A percentile compares a stretch with the other conserved stretches of the same genome.
Evolutionary conservation across 106 monocot species (phyloP).

Genomic region (Phalaenopsis aphrodite): DNA sequence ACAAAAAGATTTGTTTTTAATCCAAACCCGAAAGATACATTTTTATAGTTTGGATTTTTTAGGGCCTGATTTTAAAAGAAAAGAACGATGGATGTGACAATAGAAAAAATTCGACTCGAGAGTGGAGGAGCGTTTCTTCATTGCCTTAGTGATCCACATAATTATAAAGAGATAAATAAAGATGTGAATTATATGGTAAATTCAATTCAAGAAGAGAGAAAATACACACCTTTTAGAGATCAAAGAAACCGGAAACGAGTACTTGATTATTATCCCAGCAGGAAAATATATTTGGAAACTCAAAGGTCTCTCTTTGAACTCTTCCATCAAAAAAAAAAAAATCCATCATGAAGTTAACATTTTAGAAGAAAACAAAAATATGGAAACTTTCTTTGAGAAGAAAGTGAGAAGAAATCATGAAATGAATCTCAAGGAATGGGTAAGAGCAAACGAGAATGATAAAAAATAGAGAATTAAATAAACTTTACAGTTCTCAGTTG

Average conservation of each 20-base stretch:
- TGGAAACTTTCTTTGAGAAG: not conserved
- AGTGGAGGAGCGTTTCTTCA: not conserved
- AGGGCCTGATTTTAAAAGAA: not conserved
- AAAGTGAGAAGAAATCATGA: not conserved
- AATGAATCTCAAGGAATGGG: not conserved
- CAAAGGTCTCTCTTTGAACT: not conserved
- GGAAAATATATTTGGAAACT: not conserved
- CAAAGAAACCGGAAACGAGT: not conserved
- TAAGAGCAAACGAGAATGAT: not conserved
- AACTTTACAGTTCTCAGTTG: slow-evolving; percentile 5
- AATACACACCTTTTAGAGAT: not conserved
- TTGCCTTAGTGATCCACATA: not conserved
- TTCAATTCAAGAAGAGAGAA: not conserved
- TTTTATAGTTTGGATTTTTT: not conserved
- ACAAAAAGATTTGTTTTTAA: not conserved
- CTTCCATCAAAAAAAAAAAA: not conserved
- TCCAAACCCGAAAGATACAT: no score
- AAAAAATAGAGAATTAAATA: not conserved
- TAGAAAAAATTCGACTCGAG: not conserved
- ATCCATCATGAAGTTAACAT: not conserved
- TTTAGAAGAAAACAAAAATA: not conserved
- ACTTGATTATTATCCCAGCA: no score
- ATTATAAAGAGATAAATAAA: not conserved
- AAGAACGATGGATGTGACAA: not conserved
- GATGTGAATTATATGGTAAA: not conserved